phyloP scores from a whole-genome alignment of 179 eudicot genomes.

The Monotropa hypopitys region DNA sequence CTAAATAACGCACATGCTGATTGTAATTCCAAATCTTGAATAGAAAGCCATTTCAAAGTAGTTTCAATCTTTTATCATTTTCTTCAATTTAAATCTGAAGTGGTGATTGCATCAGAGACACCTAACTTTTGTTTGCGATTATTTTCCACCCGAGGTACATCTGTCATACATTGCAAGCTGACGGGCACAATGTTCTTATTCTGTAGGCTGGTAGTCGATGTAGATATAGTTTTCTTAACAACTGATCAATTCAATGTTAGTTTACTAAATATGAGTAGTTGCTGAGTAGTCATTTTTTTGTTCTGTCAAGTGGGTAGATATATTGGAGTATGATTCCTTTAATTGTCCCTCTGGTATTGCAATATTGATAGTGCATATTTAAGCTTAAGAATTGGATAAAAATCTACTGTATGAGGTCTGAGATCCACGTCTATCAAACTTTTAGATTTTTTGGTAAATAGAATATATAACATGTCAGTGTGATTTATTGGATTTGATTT shows the following conservation, averaged over 20 bases:
- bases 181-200: neutral
- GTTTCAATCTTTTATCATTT: neutral
- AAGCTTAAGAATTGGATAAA: neutral
- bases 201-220: neutral
- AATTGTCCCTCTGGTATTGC: neutral
- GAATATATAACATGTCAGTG: too few species aligned
- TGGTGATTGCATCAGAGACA: neutral
- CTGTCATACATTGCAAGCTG: neutral
- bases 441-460: too few species aligned
- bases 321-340: neutral
- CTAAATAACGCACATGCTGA: neutral
- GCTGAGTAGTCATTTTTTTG: neutral
- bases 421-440: too few species aligned
- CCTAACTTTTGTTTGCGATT: neutral
- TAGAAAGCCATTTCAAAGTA: neutral
- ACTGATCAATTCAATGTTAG: neutral
- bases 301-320: neutral
- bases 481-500: too few species aligned
- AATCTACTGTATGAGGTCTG: too few species aligned
- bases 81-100: neutral
- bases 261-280: neutral
- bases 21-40: neutral
- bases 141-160: neutral
- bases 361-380: neutral
- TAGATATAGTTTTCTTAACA: neutral